Conservation (phyloP, 108 stramenopile species). For the Skeletonema menzelii region DNA sequence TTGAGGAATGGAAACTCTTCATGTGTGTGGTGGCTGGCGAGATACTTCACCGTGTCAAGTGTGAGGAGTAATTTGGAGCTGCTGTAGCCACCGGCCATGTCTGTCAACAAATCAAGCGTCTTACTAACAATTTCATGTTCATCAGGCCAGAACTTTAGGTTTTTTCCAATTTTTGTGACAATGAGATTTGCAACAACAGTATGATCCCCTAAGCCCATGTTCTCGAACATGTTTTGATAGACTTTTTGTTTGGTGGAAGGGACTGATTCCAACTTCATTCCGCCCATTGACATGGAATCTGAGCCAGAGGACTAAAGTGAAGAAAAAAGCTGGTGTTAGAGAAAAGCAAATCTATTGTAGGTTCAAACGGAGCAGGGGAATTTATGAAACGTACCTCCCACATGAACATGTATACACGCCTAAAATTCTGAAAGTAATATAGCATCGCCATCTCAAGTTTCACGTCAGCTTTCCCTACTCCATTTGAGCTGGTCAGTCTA, state of each 20-base stretch:
- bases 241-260: slow-evolving; percentile 93
- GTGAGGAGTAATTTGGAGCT: slow-evolving; percentile 92
- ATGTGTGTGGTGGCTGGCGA: slow-evolving; percentile 91
- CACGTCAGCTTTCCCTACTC: slow-evolving; percentile 70
- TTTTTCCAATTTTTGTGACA: slow-evolving; percentile 95
- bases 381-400: slow-evolving; percentile 77
- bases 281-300: slow-evolving; percentile 56
- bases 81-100: slow-evolving; percentile 96
- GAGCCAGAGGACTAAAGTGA: slow-evolving; percentile 26
- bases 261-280: slow-evolving; percentile 79
- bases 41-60: slow-evolving; percentile 92
- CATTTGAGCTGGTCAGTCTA: slow-evolving; percentile 82
- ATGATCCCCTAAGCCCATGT: slow-evolving; percentile 95
- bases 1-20: slow-evolving; percentile 95
- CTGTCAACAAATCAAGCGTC: slow-evolving; percentile 92
- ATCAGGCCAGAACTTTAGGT: slow-evolving; percentile 96
- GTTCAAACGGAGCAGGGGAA: background rate
- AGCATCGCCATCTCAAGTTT: slow-evolving; percentile 82
- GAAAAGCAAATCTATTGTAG: background rate
- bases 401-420: slow-evolving; percentile 95
- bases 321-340: background rate
- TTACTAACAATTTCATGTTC: slow-evolving; percentile 86
- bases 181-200: slow-evolving; percentile 93
- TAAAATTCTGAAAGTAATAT: slow-evolving; percentile 91
- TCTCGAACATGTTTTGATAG: slow-evolving; percentile 94